Conservation (phyloP, 805 yeast genomes). For the Schwanniomyces yamadae region DNA sequence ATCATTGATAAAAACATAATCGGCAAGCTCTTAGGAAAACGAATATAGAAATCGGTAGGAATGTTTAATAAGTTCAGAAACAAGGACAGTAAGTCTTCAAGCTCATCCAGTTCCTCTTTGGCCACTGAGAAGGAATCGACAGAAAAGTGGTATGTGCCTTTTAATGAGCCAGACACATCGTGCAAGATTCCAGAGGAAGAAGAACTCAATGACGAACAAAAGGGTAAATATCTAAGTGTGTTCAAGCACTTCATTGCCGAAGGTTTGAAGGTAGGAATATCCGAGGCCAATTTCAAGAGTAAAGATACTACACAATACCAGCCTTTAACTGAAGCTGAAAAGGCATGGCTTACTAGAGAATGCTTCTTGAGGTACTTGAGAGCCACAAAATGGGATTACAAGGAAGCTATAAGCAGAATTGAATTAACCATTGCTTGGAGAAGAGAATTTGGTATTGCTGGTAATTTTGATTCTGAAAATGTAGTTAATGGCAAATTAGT, state of each 20-base stretch:
- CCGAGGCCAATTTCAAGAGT: conserved; percentile 48
- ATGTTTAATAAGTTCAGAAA: conserved; percentile 20
- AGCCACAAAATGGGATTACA: conserved; percentile 86
- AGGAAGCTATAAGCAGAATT: conserved; percentile 71
- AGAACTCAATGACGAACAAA: conserved; percentile 53
- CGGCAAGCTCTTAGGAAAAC: no score
- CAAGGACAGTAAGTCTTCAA: conserved; percentile 12
- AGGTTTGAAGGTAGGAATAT: conserved; percentile 47
- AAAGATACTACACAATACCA: conserved; percentile 31
- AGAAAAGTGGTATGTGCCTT: conserved; percentile 18
- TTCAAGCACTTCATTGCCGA: conserved; percentile 59
- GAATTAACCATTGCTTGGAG: conserved; percentile 87
- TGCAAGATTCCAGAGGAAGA: conserved; percentile 51
- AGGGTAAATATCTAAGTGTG: conserved; percentile 59
- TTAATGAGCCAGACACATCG: conserved; percentile 21
- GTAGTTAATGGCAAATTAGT: conserved; percentile 54
- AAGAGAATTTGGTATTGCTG: conserved; percentile 74
- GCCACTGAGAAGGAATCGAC: conserved; percentile 2
- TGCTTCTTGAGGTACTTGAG: conserved; percentile 86
- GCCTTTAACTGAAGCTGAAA: conserved; percentile 49
- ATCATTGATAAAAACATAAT: no score
- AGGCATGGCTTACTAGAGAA: conserved; percentile 91
- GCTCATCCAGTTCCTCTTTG: conserved; percentile 1
- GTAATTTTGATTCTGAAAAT: conserved; percentile 44
- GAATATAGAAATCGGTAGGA: no score